Conservation (phyloP, 768 basidiomycete species). For the Lyophyllum atratum region DNA sequence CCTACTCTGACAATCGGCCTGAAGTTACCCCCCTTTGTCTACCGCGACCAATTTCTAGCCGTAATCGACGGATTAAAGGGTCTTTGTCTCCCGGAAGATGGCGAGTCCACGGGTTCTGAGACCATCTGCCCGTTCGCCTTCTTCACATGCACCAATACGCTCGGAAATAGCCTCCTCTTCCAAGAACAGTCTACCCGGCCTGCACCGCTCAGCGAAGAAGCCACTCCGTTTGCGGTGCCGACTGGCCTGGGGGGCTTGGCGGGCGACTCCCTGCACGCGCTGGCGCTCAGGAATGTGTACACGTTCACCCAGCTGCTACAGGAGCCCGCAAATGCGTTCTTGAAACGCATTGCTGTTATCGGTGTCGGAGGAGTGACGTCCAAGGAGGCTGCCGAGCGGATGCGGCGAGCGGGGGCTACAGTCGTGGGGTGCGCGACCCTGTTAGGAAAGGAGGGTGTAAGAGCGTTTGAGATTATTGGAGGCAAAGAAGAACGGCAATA, state of each 20-base stretch:
- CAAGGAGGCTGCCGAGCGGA: slow-evolving; percentile 58
- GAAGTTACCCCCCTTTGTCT: slow-evolving; percentile 78
- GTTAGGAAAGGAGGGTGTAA: slow-evolving; percentile 54
- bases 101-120: background rate
- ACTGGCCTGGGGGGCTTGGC: slow-evolving; percentile 71
- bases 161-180: slow-evolving; percentile 71
- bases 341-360: slow-evolving; percentile 59
- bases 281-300: slow-evolving; percentile 79
- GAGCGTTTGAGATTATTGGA: slow-evolving; percentile 49
- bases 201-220: slow-evolving; percentile 6
- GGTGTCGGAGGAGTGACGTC: slow-evolving; percentile 84
- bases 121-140: slow-evolving; percentile 58
- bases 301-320: slow-evolving; percentile 57
- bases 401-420: slow-evolving; percentile 73
- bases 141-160: slow-evolving; percentile 79
- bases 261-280: slow-evolving; percentile 72
- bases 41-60: slow-evolving; percentile 58
- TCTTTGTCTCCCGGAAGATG: slow-evolving; percentile 30
- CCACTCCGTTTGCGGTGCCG: slow-evolving; percentile 57
- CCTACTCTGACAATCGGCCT: slow-evolving; percentile 65
- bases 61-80: slow-evolving; percentile 47
- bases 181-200: slow-evolving; percentile 43
- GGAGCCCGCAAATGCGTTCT: slow-evolving; percentile 32
- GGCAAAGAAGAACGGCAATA: slow-evolving; percentile 1
- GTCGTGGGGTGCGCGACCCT: slow-evolving; percentile 65